Evolutionary conservation across 768 basidiomycete genomes (phyloP).

Genomic region (Tulasnella calospora): DNA sequence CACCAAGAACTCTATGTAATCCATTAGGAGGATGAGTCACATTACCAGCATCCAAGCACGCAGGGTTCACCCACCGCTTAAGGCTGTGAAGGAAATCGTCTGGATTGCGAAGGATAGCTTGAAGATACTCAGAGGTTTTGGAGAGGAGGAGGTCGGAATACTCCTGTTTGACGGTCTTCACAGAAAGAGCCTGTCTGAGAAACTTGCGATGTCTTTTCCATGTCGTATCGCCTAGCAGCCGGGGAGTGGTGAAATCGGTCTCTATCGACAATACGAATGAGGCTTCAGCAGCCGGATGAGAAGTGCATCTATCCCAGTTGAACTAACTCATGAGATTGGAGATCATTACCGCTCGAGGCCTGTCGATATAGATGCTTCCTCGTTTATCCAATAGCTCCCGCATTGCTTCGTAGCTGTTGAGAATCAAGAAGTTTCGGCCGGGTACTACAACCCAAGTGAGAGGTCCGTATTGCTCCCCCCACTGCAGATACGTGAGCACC

Average conservation of each 20-base stretch:
- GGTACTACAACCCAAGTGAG: neutral
- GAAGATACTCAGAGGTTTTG: neutral
- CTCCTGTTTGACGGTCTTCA: neutral
- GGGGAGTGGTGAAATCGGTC: neutral
- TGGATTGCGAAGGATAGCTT: neutral
- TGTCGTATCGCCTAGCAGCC: neutral
- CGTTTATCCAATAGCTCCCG: neutral
- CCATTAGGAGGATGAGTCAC: neutral
- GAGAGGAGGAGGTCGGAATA: neutral
- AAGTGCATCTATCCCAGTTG: neutral
- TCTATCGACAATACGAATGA: neutral
- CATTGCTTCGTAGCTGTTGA: neutral
- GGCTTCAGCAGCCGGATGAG: neutral
- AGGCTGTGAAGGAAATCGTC: neutral
- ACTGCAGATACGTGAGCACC: neutral
- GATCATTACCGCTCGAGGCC: neutral
- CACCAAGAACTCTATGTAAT: neutral
- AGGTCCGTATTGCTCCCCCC: neutral
- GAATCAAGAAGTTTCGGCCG: neutral
- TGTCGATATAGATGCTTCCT: neutral
- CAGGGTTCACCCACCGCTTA: neutral
- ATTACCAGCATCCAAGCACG: neutral
- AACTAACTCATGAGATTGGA: neutral
- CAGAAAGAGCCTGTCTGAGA: neutral
- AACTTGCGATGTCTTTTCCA: neutral